Percentiles rank a stretch among this genome's conserved stretches.
These are phyloP conservation scores for Yamadazyma dushanensis DNA, from an alignment of 1,139 yeast species.

Conservation along the genomic window DNA sequence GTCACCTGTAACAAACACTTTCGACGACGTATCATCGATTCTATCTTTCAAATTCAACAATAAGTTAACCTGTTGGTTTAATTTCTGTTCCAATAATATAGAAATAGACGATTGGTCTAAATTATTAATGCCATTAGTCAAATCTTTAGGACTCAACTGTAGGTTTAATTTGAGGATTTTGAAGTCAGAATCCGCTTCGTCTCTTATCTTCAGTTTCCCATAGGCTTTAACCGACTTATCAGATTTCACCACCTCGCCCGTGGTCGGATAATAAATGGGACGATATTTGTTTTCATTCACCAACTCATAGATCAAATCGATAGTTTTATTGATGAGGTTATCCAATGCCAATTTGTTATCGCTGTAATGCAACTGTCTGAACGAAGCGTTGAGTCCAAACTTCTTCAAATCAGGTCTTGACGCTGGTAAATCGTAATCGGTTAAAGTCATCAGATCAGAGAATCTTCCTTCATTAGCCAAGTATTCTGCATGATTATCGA, in stretches of 20 bases:
- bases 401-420: conserved; percentile 6
- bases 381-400: conserved; percentile 40
- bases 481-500: conserved; percentile 4
- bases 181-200: conserved; percentile 29
- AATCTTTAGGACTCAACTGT: conserved; percentile 49
- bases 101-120: conserved; percentile 69
- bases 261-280: conserved; percentile 69
- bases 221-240: conserved; percentile 33
- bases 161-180: conserved; percentile 64
- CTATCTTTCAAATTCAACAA: conserved; percentile 74
- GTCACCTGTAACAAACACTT: conserved; percentile 95
- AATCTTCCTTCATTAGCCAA: conserved; percentile 10
- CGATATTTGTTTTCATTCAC: conserved; percentile 55
- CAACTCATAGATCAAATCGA: conserved; percentile 54
- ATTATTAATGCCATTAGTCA: conserved; percentile 44
- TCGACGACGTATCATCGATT: conserved; percentile 88
- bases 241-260: conserved; percentile 46
- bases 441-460: conserved; percentile 10
- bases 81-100: conserved; percentile 61
- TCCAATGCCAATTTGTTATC: conserved; percentile 64
- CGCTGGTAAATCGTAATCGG: conserved; percentile 7
- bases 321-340: conserved; percentile 58
- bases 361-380: conserved; percentile 70
- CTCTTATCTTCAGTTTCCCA: conserved; percentile 25
- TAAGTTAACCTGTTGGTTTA: conserved; percentile 64